Conservation (phyloP, 768 basidiomycete genomes). For the Fomitopsis serialis region DNA sequence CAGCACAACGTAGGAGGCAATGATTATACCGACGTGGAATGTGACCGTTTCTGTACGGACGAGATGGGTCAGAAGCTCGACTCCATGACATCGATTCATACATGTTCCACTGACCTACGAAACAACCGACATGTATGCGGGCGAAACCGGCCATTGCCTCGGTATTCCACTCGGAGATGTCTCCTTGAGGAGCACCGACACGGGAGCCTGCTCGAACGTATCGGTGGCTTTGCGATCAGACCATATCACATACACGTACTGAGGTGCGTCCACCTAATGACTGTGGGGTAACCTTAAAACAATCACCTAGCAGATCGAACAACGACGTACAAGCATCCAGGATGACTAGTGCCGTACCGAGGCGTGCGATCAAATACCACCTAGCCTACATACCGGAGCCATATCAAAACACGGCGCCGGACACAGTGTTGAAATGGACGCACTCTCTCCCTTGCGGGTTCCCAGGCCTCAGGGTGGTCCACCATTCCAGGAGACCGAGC, state of each 20-base stretch:
- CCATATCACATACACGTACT: constrained; percentile 31
- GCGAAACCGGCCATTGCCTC: constrained; percentile 46
- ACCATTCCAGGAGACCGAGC: neutral
- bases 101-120: constrained; percentile 41
- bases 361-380: constrained; percentile 52
- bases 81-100: neutral
- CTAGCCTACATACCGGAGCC: constrained; percentile 38
- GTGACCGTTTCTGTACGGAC: constrained; percentile 56
- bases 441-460: constrained; percentile 8
- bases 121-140: constrained; percentile 60
- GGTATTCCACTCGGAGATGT: constrained; percentile 39
- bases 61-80: neutral
- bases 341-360: constrained; percentile 53
- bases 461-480: neutral
- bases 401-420: too few relatives aligned
- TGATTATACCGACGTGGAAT: constrained; percentile 64
- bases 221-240: neutral
- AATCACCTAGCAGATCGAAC: neutral
- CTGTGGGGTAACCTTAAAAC: constrained; percentile 29
- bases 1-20: constrained; percentile 51
- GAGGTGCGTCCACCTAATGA: constrained; percentile 75
- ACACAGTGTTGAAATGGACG: neutral
- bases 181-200: constrained; percentile 4
- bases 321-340: constrained; percentile 68
- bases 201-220: constrained; percentile 4